Conservation (phyloP, 2,329 filamentous ascomycete species). For the Bipolaris bicolor region DNA sequence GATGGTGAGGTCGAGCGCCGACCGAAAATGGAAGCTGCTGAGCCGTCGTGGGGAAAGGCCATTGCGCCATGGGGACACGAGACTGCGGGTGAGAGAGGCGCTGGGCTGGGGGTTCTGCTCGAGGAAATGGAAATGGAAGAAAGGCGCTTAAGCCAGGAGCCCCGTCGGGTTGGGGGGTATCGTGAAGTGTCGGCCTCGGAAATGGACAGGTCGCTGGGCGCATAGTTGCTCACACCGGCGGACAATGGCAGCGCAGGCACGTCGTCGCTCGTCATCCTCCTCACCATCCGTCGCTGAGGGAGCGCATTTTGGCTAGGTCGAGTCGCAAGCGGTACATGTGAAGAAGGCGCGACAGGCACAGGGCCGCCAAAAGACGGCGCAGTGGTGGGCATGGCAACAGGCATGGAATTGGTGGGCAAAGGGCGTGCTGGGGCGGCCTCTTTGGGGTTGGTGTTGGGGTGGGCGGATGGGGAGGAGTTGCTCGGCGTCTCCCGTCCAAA, state of each 20-base stretch:
- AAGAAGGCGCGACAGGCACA: slow-evolving; percentile 30
- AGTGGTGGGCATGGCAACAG: slow-evolving; percentile 34
- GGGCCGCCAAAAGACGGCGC: slow-evolving; percentile 33
- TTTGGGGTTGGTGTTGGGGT: slow-evolving; percentile 44
- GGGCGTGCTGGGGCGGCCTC: slow-evolving; percentile 47
- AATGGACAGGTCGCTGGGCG: slow-evolving; percentile 30
- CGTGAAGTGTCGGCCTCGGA: slow-evolving; percentile 34
- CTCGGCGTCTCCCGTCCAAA: slow-evolving; percentile 59
- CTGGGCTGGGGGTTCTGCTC: slow-evolving; percentile 68
- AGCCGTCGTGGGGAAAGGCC: slow-evolving; percentile 57
- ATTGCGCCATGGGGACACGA: slow-evolving; percentile 66
- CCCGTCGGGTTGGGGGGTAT: slow-evolving; percentile 46
- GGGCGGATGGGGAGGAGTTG: slow-evolving; percentile 25
- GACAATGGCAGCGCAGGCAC: slow-evolving; percentile 25
- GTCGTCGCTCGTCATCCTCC: slow-evolving; percentile 44
- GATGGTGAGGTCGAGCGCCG: slow-evolving; percentile 50
- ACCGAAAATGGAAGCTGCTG: slow-evolving; percentile 67
- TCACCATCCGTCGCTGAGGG: slow-evolving; percentile 37
- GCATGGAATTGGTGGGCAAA: slow-evolving; percentile 36
- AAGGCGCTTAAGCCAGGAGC: slow-evolving; percentile 75
- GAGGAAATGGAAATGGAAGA: slow-evolving; percentile 70
- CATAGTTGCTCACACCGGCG: slow-evolving; percentile 27
- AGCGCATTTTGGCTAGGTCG: slow-evolving; percentile 41
- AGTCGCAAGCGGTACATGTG: slow-evolving; percentile 35
- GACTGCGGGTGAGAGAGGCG: slow-evolving; percentile 69